Conservation (phyloP, 164 flowering plant species). For the Pachysandra terminalis region DNA sequence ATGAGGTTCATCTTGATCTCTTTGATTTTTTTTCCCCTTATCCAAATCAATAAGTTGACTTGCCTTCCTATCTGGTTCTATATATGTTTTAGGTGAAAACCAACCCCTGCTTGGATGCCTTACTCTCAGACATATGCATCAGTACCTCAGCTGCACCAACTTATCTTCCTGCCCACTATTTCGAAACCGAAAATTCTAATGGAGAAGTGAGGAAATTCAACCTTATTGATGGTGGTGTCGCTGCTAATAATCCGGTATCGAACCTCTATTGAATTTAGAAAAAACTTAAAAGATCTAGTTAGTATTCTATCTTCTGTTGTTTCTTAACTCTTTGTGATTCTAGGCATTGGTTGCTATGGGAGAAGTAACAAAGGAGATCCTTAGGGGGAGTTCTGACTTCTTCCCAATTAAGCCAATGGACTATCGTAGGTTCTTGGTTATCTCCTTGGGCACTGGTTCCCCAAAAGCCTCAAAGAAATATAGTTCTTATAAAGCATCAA, state of each 20-base stretch:
- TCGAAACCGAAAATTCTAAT: not conserved
- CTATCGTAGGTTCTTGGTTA: constrained; percentile 26
- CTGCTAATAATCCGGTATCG: constrained; percentile 29
- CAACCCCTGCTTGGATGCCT: constrained; percentile 23
- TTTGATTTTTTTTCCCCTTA: no score
- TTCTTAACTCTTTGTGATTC: not conserved
- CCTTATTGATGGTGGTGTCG: constrained; percentile 31
- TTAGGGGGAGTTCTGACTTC: constrained; percentile 17
- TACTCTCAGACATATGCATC: constrained; percentile 28
- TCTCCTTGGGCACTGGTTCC: constrained; percentile 40
- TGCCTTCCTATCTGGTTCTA: no score
- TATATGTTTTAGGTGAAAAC: constrained; percentile 28
- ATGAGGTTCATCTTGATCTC: no score
- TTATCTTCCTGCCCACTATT: constrained; percentile 22
- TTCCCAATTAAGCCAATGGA: constrained; percentile 26
- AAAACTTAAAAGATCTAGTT: not conserved
- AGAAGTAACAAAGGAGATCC: constrained; percentile 25
- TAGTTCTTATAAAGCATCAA: constrained; percentile 23
- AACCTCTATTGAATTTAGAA: not conserved
- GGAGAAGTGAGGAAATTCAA: constrained; percentile 20
- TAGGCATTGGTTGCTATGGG: constrained; percentile 32
- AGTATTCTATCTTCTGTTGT: not conserved
- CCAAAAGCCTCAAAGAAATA: constrained; percentile 20
- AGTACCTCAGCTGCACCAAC: constrained; percentile 36
- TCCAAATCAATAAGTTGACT: no score